Conservation (phyloP, 371 early-diverging fungal genomes). For the Gilbertella persicaria region DNA sequence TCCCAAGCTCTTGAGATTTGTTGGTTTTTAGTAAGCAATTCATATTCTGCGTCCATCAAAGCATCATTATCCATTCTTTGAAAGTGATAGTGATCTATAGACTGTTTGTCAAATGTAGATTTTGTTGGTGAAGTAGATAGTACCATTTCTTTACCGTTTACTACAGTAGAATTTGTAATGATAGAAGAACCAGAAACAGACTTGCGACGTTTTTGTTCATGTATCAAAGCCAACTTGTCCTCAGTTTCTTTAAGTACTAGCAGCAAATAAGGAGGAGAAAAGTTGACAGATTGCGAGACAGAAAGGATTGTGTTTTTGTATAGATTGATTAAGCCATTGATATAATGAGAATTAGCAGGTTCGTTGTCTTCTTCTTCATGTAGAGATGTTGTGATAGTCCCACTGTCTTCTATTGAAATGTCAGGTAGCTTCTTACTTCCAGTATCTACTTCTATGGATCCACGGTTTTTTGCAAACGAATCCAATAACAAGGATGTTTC, state of each 20-base stretch:
- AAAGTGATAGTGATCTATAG: neutral
- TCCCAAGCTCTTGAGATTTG: conserved; percentile 60
- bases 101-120: conserved; percentile 28
- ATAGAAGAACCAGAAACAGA: conserved; percentile 14
- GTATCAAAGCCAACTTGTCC: conserved; percentile 31
- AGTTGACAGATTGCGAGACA: conserved; percentile 81
- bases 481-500: conserved; percentile 79
- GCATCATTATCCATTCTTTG: conserved; percentile 6
- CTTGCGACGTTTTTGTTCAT: conserved; percentile 20
- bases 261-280: conserved; percentile 85
- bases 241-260: conserved; percentile 68
- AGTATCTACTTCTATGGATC: conserved; percentile 17
- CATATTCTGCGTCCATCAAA: conserved; percentile 39
- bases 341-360: conserved; percentile 11
- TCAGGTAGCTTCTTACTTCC: neutral
- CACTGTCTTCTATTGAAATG: conserved; percentile 1
- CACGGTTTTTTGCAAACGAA: conserved; percentile 48
- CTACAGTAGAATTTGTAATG: conserved; percentile 1
- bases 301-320: conserved; percentile 79
- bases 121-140: conserved; percentile 27
- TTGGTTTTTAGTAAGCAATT: conserved; percentile 51
- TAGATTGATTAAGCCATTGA: conserved; percentile 35
- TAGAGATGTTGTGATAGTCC: neutral
- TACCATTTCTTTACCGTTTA: neutral
- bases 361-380: conserved; percentile 17